A percentile compares a stretch with the other conserved stretches of the same genome.
Evolutionary conservation across 2,329 filamentous ascomycete species (phyloP).

Genomic region (Hypoxylon sp.): DNA sequence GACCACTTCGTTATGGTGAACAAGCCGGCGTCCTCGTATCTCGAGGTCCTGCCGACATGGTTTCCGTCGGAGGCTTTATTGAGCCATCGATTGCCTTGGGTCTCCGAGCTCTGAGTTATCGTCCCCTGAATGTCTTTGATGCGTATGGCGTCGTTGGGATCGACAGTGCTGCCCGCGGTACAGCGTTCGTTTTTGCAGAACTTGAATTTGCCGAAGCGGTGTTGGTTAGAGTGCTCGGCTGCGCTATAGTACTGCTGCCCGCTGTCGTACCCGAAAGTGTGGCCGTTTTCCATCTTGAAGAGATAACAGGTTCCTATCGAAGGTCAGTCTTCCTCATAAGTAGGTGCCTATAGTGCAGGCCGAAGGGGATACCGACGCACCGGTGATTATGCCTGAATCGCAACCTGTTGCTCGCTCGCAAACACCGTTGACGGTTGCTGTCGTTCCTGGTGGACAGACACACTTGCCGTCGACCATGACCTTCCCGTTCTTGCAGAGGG

Average conservation of each 20-base stretch:
- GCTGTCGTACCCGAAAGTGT: conserved; percentile 30
- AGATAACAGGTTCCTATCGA: conserved; percentile 22
- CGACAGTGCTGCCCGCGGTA: conserved; percentile 15
- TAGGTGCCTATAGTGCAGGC: neutral
- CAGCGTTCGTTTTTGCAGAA: conserved; percentile 31
- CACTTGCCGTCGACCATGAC: conserved; percentile 26
- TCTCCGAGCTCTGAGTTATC: conserved; percentile 16
- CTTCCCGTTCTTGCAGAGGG: conserved; percentile 21
- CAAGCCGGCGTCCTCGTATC: conserved; percentile 18
- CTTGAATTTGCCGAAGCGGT: conserved; percentile 28
- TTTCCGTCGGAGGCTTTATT: conserved; percentile 23
- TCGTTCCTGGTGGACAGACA: conserved; percentile 22
- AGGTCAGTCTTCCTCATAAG: neutral
- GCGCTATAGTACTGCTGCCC: conserved; percentile 28
- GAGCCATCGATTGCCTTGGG: conserved; percentile 24
- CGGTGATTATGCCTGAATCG: conserved; percentile 26
- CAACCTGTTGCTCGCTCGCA: conserved; percentile 24
- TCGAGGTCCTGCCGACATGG: conserved; percentile 18
- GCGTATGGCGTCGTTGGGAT: conserved; percentile 25
- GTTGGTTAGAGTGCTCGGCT: conserved; percentile 28
- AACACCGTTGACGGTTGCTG: conserved; percentile 5
- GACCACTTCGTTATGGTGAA: conserved; percentile 33
- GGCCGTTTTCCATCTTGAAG: conserved; percentile 27
- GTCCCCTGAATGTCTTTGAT: conserved; percentile 26
- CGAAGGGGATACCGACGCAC: neutral